Evolutionary conservation across 2,329 filamentous ascomycete species (phyloP).

Genomic region (Spiromastix sp.): DNA sequence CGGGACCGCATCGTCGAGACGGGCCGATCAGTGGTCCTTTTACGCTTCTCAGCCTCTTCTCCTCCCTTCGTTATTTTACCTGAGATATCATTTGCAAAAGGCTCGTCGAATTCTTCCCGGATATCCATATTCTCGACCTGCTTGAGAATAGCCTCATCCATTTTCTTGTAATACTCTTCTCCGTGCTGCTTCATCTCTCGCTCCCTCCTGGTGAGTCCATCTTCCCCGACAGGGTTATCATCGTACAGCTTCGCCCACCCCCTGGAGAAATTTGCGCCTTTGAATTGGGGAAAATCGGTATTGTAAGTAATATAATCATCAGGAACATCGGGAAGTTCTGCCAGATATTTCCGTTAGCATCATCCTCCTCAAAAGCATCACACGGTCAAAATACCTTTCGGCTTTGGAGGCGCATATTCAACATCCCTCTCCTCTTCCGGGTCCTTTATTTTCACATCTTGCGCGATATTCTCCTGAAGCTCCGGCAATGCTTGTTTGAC

Average conservation of each 20-base stretch:
- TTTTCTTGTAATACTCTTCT: slow-evolving; percentile 51
- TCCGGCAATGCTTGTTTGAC: slow-evolving; percentile 45
- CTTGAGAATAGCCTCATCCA: slow-evolving; percentile 57
- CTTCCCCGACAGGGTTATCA: slow-evolving; percentile 34
- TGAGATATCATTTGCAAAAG: slow-evolving; percentile 27
- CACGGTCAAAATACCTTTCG: slow-evolving; percentile 35
- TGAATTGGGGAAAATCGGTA: slow-evolving; percentile 42
- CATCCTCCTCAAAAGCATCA: background rate
- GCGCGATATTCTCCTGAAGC: slow-evolving; percentile 7
- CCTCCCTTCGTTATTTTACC: slow-evolving; percentile 15
- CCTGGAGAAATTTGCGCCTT: slow-evolving; percentile 42
- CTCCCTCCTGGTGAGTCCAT: slow-evolving; percentile 56
- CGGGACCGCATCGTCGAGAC: slow-evolving; percentile 32
- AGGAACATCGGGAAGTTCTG: slow-evolving; percentile 35
- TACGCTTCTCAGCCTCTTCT: slow-evolving; percentile 19
- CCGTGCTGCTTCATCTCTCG: slow-evolving; percentile 58
- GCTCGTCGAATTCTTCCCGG: slow-evolving; percentile 27
- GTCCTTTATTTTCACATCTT: background rate
- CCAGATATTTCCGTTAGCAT: slow-evolving; percentile 39
- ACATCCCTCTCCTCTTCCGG: slow-evolving; percentile 57
- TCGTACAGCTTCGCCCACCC: slow-evolving; percentile 42
- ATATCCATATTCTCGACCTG: slow-evolving; percentile 53
- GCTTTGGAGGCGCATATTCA: slow-evolving; percentile 77
- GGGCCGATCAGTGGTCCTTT: slow-evolving; percentile 15
- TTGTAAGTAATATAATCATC: slow-evolving; percentile 38